A percentile compares a stretch with the other conserved stretches of the same genome.
phyloP scores from a whole-genome alignment of 2,329 filamentous ascomycete genomes.

The Colletotrichum eleusines region DNA sequence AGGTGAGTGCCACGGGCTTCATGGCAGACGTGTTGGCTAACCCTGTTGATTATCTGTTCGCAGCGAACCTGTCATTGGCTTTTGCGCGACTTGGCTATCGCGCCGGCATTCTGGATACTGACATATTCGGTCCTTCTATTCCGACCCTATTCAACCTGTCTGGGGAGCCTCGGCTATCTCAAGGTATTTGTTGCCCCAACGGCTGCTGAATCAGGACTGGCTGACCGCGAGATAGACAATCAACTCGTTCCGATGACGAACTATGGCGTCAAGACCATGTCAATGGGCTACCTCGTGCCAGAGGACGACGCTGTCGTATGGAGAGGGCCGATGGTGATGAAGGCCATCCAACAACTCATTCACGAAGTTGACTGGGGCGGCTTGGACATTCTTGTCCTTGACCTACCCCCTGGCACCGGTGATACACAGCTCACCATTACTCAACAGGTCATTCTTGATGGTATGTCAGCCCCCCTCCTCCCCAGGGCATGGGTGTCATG shows the following conservation, averaged over 20 bases:
- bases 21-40: not conserved
- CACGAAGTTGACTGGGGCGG: conserved; percentile 96
- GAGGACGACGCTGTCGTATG: conserved; percentile 89
- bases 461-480: conserved; percentile 55
- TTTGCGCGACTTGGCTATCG: conserved; percentile 86
- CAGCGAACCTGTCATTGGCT: conserved; percentile 84
- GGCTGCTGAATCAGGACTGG: not conserved
- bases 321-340: conserved; percentile 98
- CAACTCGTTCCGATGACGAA: conserved; percentile 89
- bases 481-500: not conserved
- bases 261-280: conserved; percentile 98
- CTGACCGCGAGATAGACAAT: conserved; percentile 66
- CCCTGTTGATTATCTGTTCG: conserved; percentile 43
- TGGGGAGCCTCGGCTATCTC: conserved; percentile 81
- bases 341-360: conserved; percentile 93
- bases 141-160: conserved; percentile 88
- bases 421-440: conserved; percentile 98
- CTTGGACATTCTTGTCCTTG: conserved; percentile 88
- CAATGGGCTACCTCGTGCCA: conserved; percentile 92
- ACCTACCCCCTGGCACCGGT: conserved; percentile 93
- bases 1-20: conserved; percentile 60
- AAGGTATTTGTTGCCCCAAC: conserved; percentile 62
- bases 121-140: conserved; percentile 96
- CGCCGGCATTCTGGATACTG: conserved; percentile 90
- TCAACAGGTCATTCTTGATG: conserved; percentile 91